A percentile compares a stretch with the other conserved stretches of the same genome.
These are phyloP conservation scores for Saitozyma sp. DNA, from an alignment of 768 basidiomycete species.

Conservation along the genomic window DNA sequence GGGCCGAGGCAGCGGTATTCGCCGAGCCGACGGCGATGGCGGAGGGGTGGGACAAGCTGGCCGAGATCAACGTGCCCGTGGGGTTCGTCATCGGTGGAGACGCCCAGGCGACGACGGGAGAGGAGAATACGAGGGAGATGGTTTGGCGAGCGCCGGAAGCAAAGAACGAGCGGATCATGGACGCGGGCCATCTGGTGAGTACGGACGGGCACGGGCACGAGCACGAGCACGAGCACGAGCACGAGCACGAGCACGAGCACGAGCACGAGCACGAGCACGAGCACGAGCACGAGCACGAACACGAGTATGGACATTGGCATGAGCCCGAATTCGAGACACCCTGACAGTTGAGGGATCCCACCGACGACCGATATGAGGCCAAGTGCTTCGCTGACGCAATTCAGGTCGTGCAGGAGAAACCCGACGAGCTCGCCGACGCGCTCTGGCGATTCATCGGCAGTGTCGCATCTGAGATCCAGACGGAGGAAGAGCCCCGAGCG, in stretches of 20 bases:
- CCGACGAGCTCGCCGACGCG: constrained; percentile 33
- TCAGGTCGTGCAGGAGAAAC: constrained; percentile 43
- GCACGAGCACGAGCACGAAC: no score
- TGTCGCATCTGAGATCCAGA: background rate
- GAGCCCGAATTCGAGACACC: no score
- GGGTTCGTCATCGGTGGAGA: constrained; percentile 43
- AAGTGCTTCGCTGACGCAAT: background rate
- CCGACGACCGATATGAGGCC: no score
- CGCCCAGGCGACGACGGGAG: constrained; percentile 26
- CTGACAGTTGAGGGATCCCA: no score
- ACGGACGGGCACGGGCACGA: background rate
- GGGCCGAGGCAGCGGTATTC: constrained; percentile 38
- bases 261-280: no score
- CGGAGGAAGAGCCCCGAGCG: background rate
- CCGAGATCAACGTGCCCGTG: constrained; percentile 25
- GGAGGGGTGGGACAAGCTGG: constrained; percentile 37
- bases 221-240: no score
- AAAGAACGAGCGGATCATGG: constrained; percentile 33
- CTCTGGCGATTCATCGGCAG: constrained; percentile 32
- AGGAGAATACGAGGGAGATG: constrained; percentile 22
- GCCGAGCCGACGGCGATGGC: constrained; percentile 23
- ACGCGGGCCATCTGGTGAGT: constrained; percentile 40
- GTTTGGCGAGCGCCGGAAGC: constrained; percentile 29
- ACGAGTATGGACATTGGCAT: no score
- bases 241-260: no score